Percentiles rank a stretch among this genome's conserved stretches.
Conservation (phyloP, 345 rosid species). For the Ceriops zippeliana region DNA sequence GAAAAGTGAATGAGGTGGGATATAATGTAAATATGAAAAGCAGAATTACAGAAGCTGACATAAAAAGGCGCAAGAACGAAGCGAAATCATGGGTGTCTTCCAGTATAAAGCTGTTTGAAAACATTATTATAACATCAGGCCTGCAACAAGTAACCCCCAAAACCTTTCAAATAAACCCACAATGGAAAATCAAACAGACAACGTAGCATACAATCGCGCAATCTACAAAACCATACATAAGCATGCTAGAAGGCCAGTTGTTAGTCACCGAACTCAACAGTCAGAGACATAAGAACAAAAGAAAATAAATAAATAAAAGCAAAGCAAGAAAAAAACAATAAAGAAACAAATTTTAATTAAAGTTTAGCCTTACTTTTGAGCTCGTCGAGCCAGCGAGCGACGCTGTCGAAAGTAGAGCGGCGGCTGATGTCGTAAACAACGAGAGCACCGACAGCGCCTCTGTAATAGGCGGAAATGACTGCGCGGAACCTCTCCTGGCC, state of each 20-base stretch:
- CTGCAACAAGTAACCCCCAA: constrained; percentile 9
- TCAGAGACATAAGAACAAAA: not conserved
- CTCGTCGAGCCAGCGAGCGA: constrained; percentile 34
- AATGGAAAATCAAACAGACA: not conserved
- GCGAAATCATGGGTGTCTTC: constrained; percentile 6
- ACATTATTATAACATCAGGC: constrained; percentile 18
- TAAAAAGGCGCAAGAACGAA: not conserved
- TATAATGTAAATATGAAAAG: too few species aligned
- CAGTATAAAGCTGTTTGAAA: constrained; percentile 1
- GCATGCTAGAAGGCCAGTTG: not conserved
- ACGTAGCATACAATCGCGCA: not conserved
- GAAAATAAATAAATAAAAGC: not conserved
- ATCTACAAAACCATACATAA: not conserved
- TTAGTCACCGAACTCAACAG: not conserved
- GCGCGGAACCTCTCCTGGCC: constrained; percentile 25
- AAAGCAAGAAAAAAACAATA: not conserved
- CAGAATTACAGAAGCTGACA: not conserved
- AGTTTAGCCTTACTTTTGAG: constrained; percentile 24
- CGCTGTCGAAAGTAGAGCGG: constrained; percentile 32
- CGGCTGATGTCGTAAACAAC: constrained; percentile 37
- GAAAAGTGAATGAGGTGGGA: too few species aligned
- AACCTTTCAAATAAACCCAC: constrained; percentile 10
- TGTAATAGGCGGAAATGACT: constrained; percentile 32
- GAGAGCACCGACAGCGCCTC: constrained; percentile 40
- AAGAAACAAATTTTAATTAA: not conserved